Percentiles rank a stretch among this genome's conserved stretches.
Conservation (phyloP, 148 eudicot species). For the Cornus kousa region DNA sequence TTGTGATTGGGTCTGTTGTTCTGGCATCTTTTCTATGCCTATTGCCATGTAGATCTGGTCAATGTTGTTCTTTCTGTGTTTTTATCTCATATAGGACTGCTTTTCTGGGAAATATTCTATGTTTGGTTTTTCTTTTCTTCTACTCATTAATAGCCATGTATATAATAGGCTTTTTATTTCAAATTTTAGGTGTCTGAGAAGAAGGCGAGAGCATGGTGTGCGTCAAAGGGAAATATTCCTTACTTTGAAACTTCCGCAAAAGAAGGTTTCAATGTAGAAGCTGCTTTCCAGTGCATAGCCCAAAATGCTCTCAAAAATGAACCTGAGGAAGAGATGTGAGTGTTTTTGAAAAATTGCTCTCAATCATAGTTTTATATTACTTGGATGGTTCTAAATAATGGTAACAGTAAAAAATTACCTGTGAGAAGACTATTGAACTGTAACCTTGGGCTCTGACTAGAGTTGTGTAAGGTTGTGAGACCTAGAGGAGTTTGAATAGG, state of each 20-base stretch:
- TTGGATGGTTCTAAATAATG: no score
- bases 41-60: neutral
- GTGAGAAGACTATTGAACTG: no score
- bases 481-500: no score
- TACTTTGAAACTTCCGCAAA: conserved; percentile 87
- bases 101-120: neutral
- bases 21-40: neutral
- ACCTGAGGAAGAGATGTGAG: conserved; percentile 83
- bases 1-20: neutral
- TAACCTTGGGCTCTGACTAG: no score
- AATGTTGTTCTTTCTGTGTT: neutral
- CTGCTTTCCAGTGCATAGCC: conserved; percentile 76
- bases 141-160: neutral
- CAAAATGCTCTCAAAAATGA: conserved; percentile 69
- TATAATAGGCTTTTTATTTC: neutral
- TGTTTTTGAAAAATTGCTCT: conserved; percentile 5
- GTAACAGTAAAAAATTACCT: no score
- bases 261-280: conserved; percentile 78
- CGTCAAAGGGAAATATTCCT: conserved; percentile 74
- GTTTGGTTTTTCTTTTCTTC: neutral
- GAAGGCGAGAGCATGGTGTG: conserved; percentile 84
- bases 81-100: neutral
- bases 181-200: conserved; percentile 64
- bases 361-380: neutral
- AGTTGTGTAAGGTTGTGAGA: no score